Base-by-base conservation (phyloP, 371 early-diverging fungal genomes). In the Mortierella sp. region DNA sequence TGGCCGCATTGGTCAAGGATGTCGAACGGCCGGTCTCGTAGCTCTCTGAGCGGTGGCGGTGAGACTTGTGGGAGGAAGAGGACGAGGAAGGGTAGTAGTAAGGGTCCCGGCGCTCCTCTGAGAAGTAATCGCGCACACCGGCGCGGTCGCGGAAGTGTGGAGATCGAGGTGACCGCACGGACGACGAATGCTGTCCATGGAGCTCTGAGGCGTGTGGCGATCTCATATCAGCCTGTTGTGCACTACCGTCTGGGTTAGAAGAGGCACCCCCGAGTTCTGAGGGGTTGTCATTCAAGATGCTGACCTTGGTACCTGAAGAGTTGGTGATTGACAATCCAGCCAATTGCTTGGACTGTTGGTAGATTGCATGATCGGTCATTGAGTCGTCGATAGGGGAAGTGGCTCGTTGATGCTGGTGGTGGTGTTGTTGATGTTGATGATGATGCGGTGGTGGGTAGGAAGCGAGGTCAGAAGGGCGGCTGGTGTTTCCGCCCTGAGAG, bases 261-360 rank as follows among this genome's bases (percentile, higher is more conserved):
- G 77, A 27, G 2, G 71, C 56, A 46, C 75, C 71, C 32, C 78
- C 79, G 38, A 75, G 75, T 44, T 83, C 83, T 27, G 72, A 74
- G 27, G 78, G 73, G 44, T 49, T 72, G 65, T 84, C 84, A 77
- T 81, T 84, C 51, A 84, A 68, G 51, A 84, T 80, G 74, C 81
- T 84, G 74, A 84, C 84, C 46, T 84, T 84, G 73, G 65, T 74
- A 0, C 84, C 84, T 21, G 84, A 76, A 16, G 84, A 84, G 77
- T 84, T 81, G 74, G 84, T 84, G 84, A 84, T 84, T 60, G 84
- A 84, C 78, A 84, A 58, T 78, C 84, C 84, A 70, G 84, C 84
- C 63, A 84, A 55, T 46, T 79, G 81, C 55, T 80, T 80, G 46
- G 84, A 84, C 54, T 84, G 84, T 56, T 84, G 84, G 71, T 84